A percentile compares a stretch with the other conserved stretches of the same genome.
Evolutionary conservation across 1,139 yeast species (phyloP).

Genomic region (Diutina sp.): DNA sequence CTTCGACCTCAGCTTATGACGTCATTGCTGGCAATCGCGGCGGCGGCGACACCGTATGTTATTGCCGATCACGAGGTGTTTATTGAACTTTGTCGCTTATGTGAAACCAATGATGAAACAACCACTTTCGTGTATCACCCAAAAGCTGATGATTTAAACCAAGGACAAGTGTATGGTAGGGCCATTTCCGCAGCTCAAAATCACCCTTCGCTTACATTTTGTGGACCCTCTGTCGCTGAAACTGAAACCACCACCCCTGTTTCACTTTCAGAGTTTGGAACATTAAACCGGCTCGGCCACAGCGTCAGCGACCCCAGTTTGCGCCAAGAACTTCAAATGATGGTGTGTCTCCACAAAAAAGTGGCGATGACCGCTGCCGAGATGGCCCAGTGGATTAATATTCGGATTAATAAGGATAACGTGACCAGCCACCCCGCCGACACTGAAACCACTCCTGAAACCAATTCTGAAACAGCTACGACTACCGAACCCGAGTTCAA

Average conservation of each 20-base stretch:
- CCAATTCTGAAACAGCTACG: not conserved
- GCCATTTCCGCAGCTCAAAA: not conserved
- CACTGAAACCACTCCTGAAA: not conserved
- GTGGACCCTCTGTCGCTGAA: not conserved
- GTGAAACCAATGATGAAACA: not conserved
- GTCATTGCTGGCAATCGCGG: not conserved
- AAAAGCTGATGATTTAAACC: not conserved
- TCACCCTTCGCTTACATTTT: not conserved
- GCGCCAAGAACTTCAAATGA: not conserved
- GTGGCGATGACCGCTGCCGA: not conserved
- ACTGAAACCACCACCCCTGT: not conserved
- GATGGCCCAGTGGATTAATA: not conserved
- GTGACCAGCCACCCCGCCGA: not conserved
- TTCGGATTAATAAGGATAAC: too few relatives aligned
- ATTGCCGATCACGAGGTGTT: not conserved
- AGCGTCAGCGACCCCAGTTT: not conserved
- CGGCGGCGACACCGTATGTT: not conserved
- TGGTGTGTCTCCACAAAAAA: not conserved
- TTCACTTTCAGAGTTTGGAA: not conserved
- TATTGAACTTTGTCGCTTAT: not conserved
- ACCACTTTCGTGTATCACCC: not conserved
- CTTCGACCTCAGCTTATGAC: not conserved
- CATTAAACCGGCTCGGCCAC: not conserved
- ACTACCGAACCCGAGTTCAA: not conserved
- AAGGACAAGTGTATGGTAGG: not conserved